Conservation (phyloP, 371 early-diverging fungal species). For the Apophysomyces ossiformis region DNA sequence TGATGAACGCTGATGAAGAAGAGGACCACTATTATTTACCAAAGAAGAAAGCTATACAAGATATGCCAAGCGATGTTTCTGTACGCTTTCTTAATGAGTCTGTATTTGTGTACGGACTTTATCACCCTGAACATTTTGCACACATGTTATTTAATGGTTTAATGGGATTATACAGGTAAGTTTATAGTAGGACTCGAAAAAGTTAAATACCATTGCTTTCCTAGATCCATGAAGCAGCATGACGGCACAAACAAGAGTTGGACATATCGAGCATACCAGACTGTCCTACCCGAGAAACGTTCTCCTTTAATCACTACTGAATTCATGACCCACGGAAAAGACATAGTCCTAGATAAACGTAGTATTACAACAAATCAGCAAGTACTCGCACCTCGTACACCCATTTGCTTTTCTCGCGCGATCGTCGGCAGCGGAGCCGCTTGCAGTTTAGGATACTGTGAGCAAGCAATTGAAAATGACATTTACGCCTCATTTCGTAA, state of each 20-base stretch:
- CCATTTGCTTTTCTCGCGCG: constrained; percentile 55
- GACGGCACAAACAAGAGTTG: constrained; percentile 31
- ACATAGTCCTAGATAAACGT: constrained; percentile 37
- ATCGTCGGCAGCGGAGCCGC: constrained; percentile 53
- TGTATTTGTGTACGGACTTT: constrained; percentile 54
- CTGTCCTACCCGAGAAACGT: neutral
- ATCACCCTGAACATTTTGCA: constrained; percentile 52
- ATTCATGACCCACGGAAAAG: constrained; percentile 32
- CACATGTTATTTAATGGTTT: constrained; percentile 59
- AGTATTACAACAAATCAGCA: constrained; percentile 41
- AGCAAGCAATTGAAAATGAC: constrained; percentile 39
- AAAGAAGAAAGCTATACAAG: constrained; percentile 18
- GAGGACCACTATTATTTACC: constrained; percentile 48
- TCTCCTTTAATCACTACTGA: constrained; percentile 32
- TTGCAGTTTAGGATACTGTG: constrained; percentile 52
- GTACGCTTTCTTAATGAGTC: constrained; percentile 43
- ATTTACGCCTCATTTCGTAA: constrained; percentile 41
- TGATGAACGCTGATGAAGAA: constrained; percentile 35
- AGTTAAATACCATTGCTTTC: neutral
- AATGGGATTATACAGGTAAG: constrained; percentile 48
- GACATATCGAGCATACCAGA: constrained; percentile 35
- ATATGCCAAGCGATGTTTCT: constrained; percentile 1
- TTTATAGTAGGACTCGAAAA: neutral
- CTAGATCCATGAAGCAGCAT: constrained; percentile 46
- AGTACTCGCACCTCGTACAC: constrained; percentile 27